Percentiles rank a stretch among this genome's conserved stretches.
These are phyloP conservation scores for Xylaria bambusicola DNA, from an alignment of 495 filamentous ascomycete species.

Conservation along the genomic window DNA sequence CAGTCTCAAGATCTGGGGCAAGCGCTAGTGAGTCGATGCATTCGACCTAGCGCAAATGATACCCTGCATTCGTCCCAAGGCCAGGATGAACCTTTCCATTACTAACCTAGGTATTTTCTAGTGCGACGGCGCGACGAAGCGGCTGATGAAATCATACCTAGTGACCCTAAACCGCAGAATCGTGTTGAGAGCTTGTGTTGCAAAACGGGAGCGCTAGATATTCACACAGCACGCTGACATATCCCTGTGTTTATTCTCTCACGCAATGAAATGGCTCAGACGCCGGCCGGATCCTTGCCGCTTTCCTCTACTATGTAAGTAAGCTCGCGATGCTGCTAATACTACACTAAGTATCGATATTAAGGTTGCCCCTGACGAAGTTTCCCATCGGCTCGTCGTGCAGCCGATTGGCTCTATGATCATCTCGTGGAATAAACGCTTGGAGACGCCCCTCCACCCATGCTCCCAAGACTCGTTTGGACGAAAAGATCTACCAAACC, in stretches of 20 bases:
- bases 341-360: no score
- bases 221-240: not conserved
- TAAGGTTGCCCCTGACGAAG: conserved; percentile 17
- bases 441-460: conserved; percentile 20
- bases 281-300: not conserved
- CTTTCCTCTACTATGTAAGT: no score
- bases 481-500: conserved; percentile 31
- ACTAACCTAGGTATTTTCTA: no score
- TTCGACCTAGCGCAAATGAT: not conserved
- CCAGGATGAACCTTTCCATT: no score
- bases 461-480: conserved; percentile 28
- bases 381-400: conserved; percentile 19
- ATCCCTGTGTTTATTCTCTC: not conserved
- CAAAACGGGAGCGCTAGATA: no score
- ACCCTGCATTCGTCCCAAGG: no score
- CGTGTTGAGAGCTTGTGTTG: no score
- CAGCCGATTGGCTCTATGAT: conserved; percentile 9
- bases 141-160: no score
- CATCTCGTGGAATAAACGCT: conserved; percentile 18
- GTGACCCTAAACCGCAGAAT: no score
- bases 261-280: conserved; percentile 9
- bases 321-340: conserved; percentile 4
- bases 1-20: conserved; percentile 25
- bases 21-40: conserved; percentile 12
- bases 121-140: no score